phyloP scores from a whole-genome alignment of 768 basidiomycete species.

The Suillus ampliporus region DNA sequence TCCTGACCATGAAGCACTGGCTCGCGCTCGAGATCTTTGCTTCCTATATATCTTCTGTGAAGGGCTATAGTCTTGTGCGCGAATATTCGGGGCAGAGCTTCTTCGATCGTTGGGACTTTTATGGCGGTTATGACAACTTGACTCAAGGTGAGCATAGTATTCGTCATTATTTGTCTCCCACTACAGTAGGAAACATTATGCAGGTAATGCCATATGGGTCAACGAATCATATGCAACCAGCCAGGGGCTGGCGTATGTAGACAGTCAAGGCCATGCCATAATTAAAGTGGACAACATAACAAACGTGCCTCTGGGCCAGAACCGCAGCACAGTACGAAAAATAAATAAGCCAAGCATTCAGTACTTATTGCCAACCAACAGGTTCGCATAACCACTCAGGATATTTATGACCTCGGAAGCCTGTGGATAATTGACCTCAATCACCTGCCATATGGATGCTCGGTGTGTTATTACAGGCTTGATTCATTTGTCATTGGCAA shows the following conservation, averaged over 20 bases:
- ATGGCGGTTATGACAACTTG: conserved; percentile 52
- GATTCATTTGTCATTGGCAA: conserved; percentile 10
- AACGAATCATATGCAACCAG: conserved; percentile 50
- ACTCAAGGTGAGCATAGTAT: conserved; percentile 45
- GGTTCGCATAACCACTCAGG: conserved; percentile 52
- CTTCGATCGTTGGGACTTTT: conserved; percentile 62
- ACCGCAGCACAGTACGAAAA: conserved; percentile 60
- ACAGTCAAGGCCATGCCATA: conserved; percentile 65
- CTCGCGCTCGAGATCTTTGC: conserved; percentile 8
- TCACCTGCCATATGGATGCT: conserved; percentile 64
- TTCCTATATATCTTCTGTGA: conserved; percentile 11
- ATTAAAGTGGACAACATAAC: conserved; percentile 77
- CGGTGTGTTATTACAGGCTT: conserved; percentile 39
- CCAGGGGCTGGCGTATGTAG: conserved; percentile 62
- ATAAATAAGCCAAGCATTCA: conserved; percentile 13
- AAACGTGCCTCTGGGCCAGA: conserved; percentile 52
- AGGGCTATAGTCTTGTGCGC: conserved; percentile 43
- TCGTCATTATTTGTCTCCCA: background rate
- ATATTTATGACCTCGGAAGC: conserved; percentile 49
- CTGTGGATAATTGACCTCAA: conserved; percentile 52
- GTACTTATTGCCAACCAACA: conserved; percentile 21
- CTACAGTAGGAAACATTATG: conserved; percentile 8
- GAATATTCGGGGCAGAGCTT: conserved; percentile 56
- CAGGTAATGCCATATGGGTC: conserved; percentile 71
- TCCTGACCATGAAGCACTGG: conserved; percentile 18